Percentiles rank a stretch among this genome's conserved stretches.
Evolutionary conservation across 1,139 yeast species (phyloP).

Genomic region (Yamadazyma diddensiae): DNA sequence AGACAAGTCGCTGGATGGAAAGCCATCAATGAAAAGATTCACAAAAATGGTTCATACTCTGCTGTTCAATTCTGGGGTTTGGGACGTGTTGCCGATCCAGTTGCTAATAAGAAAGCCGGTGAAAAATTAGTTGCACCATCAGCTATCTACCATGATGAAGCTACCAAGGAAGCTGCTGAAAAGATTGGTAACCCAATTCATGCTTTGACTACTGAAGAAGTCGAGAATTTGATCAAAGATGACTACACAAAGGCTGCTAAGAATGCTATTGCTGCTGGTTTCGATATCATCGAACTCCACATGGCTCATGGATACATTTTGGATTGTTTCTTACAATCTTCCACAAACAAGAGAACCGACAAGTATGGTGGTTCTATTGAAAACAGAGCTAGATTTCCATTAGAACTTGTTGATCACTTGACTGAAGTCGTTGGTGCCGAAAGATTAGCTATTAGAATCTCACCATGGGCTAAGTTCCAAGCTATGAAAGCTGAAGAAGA

Average conservation of each 20-base stretch:
- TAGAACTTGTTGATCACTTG: constrained; percentile 55
- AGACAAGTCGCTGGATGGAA: constrained; percentile 48
- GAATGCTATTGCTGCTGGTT: constrained; percentile 54
- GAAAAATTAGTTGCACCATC: constrained; percentile 23
- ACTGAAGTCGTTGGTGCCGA: constrained; percentile 47
- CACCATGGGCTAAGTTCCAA: constrained; percentile 52
- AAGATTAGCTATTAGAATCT: constrained; percentile 54
- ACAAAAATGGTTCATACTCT: constrained; percentile 48
- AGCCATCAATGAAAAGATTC: constrained; percentile 46
- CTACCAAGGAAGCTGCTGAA: constrained; percentile 21
- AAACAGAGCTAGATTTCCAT: constrained; percentile 56
- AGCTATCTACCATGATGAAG: constrained; percentile 19
- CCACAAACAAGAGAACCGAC: constrained; percentile 58
- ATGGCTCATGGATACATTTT: constrained; percentile 66
- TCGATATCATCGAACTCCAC: constrained; percentile 69
- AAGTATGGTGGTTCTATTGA: constrained; percentile 64
- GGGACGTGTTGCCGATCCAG: constrained; percentile 52
- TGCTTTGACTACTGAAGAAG: constrained; percentile 40
- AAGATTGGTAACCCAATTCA: constrained; percentile 32
- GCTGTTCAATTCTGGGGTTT: constrained; percentile 59
- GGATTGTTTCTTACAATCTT: constrained; percentile 51
- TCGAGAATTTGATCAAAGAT: constrained; percentile 31
- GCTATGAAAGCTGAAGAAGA: constrained; percentile 35
- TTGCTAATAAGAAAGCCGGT: constrained; percentile 31
- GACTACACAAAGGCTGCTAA: constrained; percentile 42